phyloP scores from a whole-genome alignment of 257 asterid species.

The Scutellaria barbata region DNA sequence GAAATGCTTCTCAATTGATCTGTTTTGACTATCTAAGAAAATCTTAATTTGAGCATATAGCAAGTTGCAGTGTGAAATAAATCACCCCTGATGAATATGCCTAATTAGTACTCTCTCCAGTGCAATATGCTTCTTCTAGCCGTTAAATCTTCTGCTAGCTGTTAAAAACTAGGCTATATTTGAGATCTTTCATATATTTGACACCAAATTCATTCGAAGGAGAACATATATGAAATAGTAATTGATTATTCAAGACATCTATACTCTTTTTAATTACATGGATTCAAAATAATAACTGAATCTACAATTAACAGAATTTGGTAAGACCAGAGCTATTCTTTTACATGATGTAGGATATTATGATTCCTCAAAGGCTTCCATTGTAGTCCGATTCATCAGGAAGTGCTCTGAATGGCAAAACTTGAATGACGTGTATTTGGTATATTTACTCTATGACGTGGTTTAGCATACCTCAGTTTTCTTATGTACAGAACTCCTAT shows the following conservation, averaged over 20 bases:
- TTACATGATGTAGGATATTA: neutral
- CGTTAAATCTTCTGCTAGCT: conserved; percentile 14
- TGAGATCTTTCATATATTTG: neutral
- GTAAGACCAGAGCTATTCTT: neutral
- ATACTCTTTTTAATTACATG: conserved; percentile 10
- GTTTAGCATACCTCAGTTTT: neutral
- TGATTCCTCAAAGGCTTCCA: neutral
- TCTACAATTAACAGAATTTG: conserved; percentile 2
- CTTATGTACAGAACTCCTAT: neutral
- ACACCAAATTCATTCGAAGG: neutral
- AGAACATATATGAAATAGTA: conserved; percentile 2
- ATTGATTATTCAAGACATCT: neutral
- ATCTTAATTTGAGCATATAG: neutral
- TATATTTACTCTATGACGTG: neutral
- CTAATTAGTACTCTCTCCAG: neutral
- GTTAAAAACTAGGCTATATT: neutral
- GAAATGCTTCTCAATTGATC: conserved; percentile 12
- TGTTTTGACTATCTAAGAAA: neutral
- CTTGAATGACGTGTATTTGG: conserved; percentile 1
- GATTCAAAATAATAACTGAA: neutral
- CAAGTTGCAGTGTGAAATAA: neutral
- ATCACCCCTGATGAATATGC: neutral
- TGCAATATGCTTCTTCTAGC: conserved; percentile 12
- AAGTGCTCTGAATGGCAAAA: conserved; percentile 12
- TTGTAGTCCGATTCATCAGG: neutral